Base-by-base conservation (phyloP, 164 flowering plant genomes). In the Nymphaea colorata region DNA sequence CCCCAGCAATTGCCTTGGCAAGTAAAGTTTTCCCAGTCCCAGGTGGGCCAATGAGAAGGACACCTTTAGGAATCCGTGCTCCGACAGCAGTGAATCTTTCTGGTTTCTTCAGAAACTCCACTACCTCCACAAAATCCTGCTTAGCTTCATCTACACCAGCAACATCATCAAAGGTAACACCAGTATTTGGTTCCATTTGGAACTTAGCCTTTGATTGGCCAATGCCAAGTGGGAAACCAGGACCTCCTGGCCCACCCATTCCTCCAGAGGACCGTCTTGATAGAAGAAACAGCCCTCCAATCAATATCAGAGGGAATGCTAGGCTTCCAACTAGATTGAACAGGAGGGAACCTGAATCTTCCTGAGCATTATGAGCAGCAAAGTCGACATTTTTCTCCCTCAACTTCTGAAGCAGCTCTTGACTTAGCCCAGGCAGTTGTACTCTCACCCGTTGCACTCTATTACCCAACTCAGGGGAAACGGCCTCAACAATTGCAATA, bases 71-170 rank as follows among this genome's bases (percentile, higher is more conserved):
- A 72, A 91, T 91, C 42, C 93, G 90, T 71, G 97, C 97, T 64
- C 97, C 97, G 59, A 90, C 81, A 14, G 97, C 90, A 44, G 94
- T 90, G 71, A 91, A 91, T 77, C 95, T 86, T 76, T 88, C 97
- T 11, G 97, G 97, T 74, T 86, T 91, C 84, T 89, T 91, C 71
- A 91, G 71, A 67, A 91, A 91, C 80, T 91, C 97, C 62, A 91
- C 97, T 44, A 91, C 95, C 79, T 91, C 97, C 91, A 89, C 81
- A 71, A 91, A 91, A 73, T 91, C 97, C 74, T 89, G 95, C 72
- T 88, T 91, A 43, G 97, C 97, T 77, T 91, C 97, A 75, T 91
- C 97, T 41, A 91, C 97, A 67, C 97, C 97, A 76, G 97, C 97
- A 78, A 87, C 97, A 78, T 91, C 97, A 78, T 86, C 95, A 77